Percentiles rank a stretch among this genome's conserved stretches.
phyloP scores from a whole-genome alignment of 1,284 basidiomycete species.

The Pseudomicrostroma phylloplanum region DNA sequence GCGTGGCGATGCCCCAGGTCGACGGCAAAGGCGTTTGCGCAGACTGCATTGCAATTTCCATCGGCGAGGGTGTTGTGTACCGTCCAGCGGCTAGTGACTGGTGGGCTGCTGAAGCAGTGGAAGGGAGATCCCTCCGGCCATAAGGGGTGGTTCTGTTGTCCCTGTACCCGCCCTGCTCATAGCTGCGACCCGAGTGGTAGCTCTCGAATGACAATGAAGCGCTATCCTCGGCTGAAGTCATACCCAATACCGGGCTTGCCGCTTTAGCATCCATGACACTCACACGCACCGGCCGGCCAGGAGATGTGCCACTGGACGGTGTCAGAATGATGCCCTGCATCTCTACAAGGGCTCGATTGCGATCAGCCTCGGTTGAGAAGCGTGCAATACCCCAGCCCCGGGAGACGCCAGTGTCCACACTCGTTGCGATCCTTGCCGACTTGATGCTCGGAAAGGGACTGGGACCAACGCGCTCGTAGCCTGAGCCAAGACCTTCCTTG shows the following conservation, averaged over 20 bases:
- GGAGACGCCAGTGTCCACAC: constrained; percentile 35
- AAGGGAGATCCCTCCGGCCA: neutral
- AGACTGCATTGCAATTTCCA: constrained; percentile 5
- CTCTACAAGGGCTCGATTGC: constrained; percentile 44
- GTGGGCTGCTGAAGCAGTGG: neutral
- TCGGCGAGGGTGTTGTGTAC: neutral
- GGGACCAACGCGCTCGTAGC: constrained; percentile 21
- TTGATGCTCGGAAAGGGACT: constrained; percentile 40
- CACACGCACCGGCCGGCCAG: neutral
- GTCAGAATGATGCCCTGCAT: constrained; percentile 37
- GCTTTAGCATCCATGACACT: neutral
- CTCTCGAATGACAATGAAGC: neutral
- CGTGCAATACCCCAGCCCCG: constrained; percentile 45
- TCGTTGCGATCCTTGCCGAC: constrained; percentile 32
- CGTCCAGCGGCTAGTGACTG: neutral
- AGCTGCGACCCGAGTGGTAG: neutral
- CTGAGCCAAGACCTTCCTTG: neutral
- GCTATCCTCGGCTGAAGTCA: too few relatives aligned
- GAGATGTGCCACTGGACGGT: constrained; percentile 22
- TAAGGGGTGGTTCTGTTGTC: neutral
- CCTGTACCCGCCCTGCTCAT: neutral
- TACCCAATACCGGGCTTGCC: too few relatives aligned
- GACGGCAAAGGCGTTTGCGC: neutral
- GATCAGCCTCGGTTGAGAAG: constrained; percentile 33
- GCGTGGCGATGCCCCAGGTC: neutral